Percentiles rank a stretch among this genome's conserved stretches.
phyloP scores from a whole-genome alignment of 352 stramenopile genomes.

The Pseudoperonospora humuli region DNA sequence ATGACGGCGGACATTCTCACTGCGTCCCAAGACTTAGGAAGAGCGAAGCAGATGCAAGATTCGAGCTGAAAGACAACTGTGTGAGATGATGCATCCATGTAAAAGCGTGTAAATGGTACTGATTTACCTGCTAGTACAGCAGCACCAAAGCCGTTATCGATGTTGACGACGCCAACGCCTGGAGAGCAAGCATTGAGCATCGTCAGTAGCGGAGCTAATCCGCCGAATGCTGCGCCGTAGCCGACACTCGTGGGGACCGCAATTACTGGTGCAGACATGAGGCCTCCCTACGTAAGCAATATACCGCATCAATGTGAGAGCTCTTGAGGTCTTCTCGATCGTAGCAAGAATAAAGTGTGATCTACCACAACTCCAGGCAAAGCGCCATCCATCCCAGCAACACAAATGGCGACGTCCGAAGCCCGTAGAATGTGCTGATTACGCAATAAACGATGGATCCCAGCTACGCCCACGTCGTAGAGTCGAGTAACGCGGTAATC shows the following conservation, averaged over 20 bases:
- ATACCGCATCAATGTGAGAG: neutral
- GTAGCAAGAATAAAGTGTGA: too few relatives aligned
- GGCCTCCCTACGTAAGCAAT: conserved; percentile 39
- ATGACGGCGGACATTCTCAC: too few relatives aligned
- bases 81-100: too few relatives aligned
- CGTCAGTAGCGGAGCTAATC: conserved; percentile 91
- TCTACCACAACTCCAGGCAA: conserved; percentile 94
- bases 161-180: conserved; percentile 98
- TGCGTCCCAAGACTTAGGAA: too few relatives aligned
- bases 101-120: too few relatives aligned
- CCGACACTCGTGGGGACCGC: conserved; percentile 91
- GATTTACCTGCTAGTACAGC: conserved; percentile 89
- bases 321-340: too few relatives aligned
- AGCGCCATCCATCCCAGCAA: conserved; percentile 96
- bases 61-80: conserved; percentile 16
- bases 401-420: conserved; percentile 91
- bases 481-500: conserved; percentile 72
- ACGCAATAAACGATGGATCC: conserved; percentile 88
- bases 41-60: conserved; percentile 24
- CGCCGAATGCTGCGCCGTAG: conserved; percentile 83
- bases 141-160: conserved; percentile 98
- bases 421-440: conserved; percentile 81
- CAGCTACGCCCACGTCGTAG: conserved; percentile 92
- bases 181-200: conserved; percentile 98
- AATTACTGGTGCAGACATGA: conserved; percentile 80